A percentile compares a stretch with the other conserved stretches of the same genome.
phyloP scores from a whole-genome alignment of 306 rosid genomes.

The Arachis stenosperma region DNA sequence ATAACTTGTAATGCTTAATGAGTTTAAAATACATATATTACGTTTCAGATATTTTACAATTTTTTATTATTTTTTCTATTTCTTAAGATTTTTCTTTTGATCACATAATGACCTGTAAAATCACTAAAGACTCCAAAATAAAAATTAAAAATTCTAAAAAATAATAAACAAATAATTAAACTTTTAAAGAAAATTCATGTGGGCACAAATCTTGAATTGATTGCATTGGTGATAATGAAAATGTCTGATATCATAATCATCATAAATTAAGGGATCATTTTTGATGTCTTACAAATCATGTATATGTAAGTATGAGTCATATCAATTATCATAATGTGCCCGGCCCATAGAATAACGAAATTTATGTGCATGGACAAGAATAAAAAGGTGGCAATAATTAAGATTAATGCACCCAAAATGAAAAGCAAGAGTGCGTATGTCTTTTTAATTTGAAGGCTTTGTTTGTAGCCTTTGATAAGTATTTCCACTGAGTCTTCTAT shows the following conservation, averaged over 20 bases:
- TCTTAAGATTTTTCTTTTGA: too few species aligned
- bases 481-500: neutral
- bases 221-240: constrained; percentile 24
- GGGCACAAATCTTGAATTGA: constrained; percentile 29
- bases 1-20: too few species aligned
- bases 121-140: too few species aligned
- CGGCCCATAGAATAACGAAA: constrained; percentile 29
- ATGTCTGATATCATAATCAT: constrained; percentile 20
- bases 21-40: too few species aligned
- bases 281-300: neutral
- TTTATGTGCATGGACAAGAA: constrained; percentile 27
- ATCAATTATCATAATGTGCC: constrained; percentile 22
- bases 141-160: too few species aligned
- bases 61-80: too few species aligned
- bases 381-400: constrained; percentile 9
- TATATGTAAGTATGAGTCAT: neutral
- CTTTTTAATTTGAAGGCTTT: constrained; percentile 16
- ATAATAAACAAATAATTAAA: too few species aligned
- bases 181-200: too few species aligned
- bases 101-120: too few species aligned
- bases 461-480: constrained; percentile 35
- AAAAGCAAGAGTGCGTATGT: constrained; percentile 30
- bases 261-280: neutral
- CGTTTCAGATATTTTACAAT: too few species aligned
- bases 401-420: constrained; percentile 25